Evolutionary conservation across 2,329 filamentous ascomycete genomes (phyloP), one percentile per base, ranked within the genome.

Genomic region (Talaromyces albobiverticillius): DNA sequence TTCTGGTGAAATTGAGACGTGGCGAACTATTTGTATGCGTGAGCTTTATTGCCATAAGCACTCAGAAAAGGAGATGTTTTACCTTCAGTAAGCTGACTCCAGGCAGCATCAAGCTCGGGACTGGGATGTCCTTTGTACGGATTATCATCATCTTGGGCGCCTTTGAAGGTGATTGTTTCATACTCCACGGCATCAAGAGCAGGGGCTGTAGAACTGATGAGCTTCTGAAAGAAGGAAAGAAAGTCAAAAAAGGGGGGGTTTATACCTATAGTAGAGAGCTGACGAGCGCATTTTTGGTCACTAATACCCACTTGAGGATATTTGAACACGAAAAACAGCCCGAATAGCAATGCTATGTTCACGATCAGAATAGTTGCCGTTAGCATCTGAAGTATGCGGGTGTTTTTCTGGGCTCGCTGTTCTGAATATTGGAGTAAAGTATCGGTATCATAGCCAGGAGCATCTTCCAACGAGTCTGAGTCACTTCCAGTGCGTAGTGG

Each of bases 51-150:
- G 14, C 7, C 7, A 4, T 36, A 36, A 36, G 3, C 6, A 5
- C 3, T 4, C 14, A 4, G 32, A n/a, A 36, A 2, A 29, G 26
- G 26, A 6, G 10, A 10, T 29, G n/a, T n/a, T 31, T 46, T 31
- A 46, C 42, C 42, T 26, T 16, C 42, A 29, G 42, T 46, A 7
- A 46, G 25, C 13, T 31, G 5, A 2, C 25, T 23, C 42, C 42
- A 46, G 10, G 42, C 42, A 18, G 42, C 42, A 46, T 46, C 42
- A 11, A 31, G 25, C 25, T 46, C 25, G 23, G 42, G 42, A 31
- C 42, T 46, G 42, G 42, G 42, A 26, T 46, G 25, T 10, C 42
- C 42, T 20, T 46, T 46, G 25, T 46, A 46, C 14, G 42, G 42
- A 14, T 46, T 46, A 18, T 29, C 23, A 13, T 46, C 42, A 31